Conservation (phyloP, 192 early-diverging fungal species). For the Coemansia sp. region DNA sequence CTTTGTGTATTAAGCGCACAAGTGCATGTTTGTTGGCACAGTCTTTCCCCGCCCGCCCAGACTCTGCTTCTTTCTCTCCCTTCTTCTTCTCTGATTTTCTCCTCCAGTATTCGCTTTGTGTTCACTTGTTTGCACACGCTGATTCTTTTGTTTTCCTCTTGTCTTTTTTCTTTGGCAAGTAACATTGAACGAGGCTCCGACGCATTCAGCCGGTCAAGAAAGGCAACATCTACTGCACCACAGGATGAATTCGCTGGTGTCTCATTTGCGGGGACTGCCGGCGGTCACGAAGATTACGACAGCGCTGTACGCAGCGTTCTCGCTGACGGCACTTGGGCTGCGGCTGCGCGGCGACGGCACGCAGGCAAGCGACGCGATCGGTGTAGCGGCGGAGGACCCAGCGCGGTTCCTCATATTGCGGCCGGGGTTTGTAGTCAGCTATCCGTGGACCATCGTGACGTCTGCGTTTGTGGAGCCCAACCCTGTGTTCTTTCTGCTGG, state of each 20-base stretch:
- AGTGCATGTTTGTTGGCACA: no score
- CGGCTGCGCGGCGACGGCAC: slow-evolving; percentile 3
- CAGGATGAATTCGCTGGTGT: slow-evolving; percentile 33
- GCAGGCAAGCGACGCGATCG: slow-evolving; percentile 9
- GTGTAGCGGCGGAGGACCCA: slow-evolving; percentile 19
- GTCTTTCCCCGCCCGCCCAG: no score
- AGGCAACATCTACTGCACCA: no score
- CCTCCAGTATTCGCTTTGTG: no score
- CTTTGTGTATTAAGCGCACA: no score
- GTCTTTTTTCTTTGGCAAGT: background rate
- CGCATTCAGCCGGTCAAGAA: no score
- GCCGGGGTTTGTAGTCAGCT: slow-evolving; percentile 25
- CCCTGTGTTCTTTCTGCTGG: slow-evolving; percentile 22
- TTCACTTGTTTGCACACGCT: background rate
- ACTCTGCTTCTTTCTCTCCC: background rate
- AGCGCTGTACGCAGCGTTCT: slow-evolving; percentile 18
- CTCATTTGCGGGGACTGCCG: slow-evolving; percentile 30
- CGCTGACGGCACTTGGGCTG: slow-evolving; percentile 20
- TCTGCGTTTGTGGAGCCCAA: slow-evolving; percentile 42
- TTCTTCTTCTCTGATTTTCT: background rate
- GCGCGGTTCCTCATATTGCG: slow-evolving; percentile 46
- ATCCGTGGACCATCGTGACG: slow-evolving; percentile 52
- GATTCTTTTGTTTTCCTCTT: background rate
- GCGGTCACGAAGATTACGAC: slow-evolving; percentile 34
- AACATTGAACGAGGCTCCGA: no score